A percentile compares a stretch with the other conserved stretches of the same genome.
Evolutionary conservation across 163 green algal species (phyloP).

Genomic region (Chloromonas sp.): DNA sequence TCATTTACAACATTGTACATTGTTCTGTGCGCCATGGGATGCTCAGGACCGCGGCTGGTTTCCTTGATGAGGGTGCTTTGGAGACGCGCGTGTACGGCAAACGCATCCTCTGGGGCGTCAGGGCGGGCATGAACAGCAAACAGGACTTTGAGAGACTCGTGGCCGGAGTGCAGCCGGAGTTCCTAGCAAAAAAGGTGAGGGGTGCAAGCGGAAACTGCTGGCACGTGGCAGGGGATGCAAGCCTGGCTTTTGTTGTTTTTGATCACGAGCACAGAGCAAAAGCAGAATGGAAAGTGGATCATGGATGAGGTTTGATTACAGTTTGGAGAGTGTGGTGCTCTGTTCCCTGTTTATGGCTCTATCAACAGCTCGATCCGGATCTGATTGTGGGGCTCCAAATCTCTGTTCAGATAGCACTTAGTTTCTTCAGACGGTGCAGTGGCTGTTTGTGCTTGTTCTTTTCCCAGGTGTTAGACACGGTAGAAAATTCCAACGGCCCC

Average conservation of each 20-base stretch:
- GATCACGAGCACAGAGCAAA: too few species aligned
- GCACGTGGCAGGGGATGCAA: too few species aligned
- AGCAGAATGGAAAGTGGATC: too few species aligned
- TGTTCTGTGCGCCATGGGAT: neutral
- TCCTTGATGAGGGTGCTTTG: conserved; percentile 61
- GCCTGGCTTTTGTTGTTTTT: too few species aligned
- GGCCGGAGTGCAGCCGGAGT: conserved; percentile 19
- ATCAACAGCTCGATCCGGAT: too few species aligned
- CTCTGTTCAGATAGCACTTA: too few species aligned
- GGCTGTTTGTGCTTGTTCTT: too few species aligned
- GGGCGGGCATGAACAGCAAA: conserved; percentile 12
- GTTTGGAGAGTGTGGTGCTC: neutral
- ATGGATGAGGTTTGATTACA: too few species aligned
- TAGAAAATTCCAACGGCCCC: conserved; percentile 42
- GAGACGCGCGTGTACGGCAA: conserved; percentile 73
- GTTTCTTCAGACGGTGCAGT: too few species aligned
- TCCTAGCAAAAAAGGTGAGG: conserved; percentile 41
- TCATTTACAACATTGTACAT: too few species aligned
- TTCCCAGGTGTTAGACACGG: conserved; percentile 16
- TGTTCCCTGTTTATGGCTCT: neutral
- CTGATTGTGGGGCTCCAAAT: too few species aligned
- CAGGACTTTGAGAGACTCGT: conserved; percentile 41
- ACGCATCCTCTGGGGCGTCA: conserved; percentile 64
- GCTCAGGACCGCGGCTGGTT: conserved; percentile 43
- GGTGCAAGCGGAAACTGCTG: neutral